A percentile compares a stretch with the other conserved stretches of the same genome.
Conservation (phyloP, 2,329 filamentous ascomycete genomes). For the Emergomyces pasteurianus region DNA sequence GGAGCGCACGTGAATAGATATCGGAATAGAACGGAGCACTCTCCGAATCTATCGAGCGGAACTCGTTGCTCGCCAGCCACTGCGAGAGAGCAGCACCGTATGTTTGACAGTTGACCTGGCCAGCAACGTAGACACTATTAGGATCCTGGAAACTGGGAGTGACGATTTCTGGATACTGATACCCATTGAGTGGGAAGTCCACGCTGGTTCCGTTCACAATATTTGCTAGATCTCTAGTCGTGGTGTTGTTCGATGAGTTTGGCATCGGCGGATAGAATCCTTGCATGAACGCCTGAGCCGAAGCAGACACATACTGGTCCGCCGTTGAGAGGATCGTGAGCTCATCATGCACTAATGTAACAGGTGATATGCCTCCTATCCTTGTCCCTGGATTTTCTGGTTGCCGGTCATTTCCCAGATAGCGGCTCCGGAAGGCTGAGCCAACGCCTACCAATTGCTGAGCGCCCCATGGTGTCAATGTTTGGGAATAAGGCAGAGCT, state of each 20-base stretch:
- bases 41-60: slow-evolving; percentile 25
- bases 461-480: slow-evolving; percentile 44
- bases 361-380: slow-evolving; percentile 35
- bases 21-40: slow-evolving; percentile 35
- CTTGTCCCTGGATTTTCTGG: slow-evolving; percentile 20
- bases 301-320: slow-evolving; percentile 37
- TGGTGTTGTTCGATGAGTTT: slow-evolving; percentile 20
- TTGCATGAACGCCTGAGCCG: slow-evolving; percentile 50
- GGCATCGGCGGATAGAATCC: slow-evolving; percentile 45
- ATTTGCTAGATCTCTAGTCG: slow-evolving; percentile 25
- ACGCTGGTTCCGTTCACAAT: slow-evolving; percentile 37
- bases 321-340: slow-evolving; percentile 38
- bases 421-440: slow-evolving; percentile 40
- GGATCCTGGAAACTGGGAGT: slow-evolving; percentile 36
- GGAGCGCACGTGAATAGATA: slow-evolving; percentile 34
- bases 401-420: slow-evolving; percentile 29
- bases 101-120: slow-evolving; percentile 33
- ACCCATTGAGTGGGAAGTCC: slow-evolving; percentile 41
- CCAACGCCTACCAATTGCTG: slow-evolving; percentile 41
- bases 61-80: slow-evolving; percentile 34
- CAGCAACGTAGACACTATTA: slow-evolving; percentile 39
- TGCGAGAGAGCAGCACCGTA: slow-evolving; percentile 25
- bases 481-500: slow-evolving; percentile 23
- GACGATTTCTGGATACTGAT: slow-evolving; percentile 45
- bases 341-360: slow-evolving; percentile 35